Evolutionary conservation across 371 early-diverging fungal genomes (phyloP), one percentile per base, ranked within the genome.

Genomic region (Mucor piriformis): DNA sequence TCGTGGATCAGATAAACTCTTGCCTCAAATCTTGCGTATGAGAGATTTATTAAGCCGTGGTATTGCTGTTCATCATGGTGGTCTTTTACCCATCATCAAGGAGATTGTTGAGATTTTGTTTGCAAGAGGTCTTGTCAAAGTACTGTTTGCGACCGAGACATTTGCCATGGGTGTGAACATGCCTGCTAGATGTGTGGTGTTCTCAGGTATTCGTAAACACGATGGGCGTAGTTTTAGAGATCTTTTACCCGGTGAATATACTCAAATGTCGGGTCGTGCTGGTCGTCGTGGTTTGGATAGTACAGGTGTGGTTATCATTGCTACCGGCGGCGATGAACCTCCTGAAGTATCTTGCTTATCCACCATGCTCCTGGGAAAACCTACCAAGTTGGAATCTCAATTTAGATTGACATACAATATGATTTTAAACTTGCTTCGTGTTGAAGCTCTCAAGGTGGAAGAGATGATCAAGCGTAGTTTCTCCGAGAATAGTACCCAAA

Each of bases 181-280:
- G 92, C 99, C 99, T 15, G 98, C 99, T 4, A 77, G 90, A 34
- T 89, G 94, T 33, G 98, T 98, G 3, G 98, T 98, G 5, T 99
- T 98, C 77, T 90, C 96, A 10, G 85, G 88, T 35, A 77, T 94
- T 6, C 85, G 94, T 49, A 99, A 99, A 72, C 95, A 94, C 70
- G 98, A 97, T 67, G 98, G 96, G 23, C 86, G 78, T 46, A 77
- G 73, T 20, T 94, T 95, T 79, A 79, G 97, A 11, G 87, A 94
- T 55, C 82, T 98, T 33, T 61, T 92, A 34, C 94, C 96, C 15
- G 93, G 96, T 57, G 99, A 99, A 71, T 99, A 98, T 73, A 99
- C 96, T 2, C 99, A 99, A 83, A 99, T 99, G 99, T 93, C 95
- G 15, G 99, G 99, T 0, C 87, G 99, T 54, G 99, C 99, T 10